Conservation (phyloP, 257 asterid genomes). For the Eucommia ulmoides region DNA sequence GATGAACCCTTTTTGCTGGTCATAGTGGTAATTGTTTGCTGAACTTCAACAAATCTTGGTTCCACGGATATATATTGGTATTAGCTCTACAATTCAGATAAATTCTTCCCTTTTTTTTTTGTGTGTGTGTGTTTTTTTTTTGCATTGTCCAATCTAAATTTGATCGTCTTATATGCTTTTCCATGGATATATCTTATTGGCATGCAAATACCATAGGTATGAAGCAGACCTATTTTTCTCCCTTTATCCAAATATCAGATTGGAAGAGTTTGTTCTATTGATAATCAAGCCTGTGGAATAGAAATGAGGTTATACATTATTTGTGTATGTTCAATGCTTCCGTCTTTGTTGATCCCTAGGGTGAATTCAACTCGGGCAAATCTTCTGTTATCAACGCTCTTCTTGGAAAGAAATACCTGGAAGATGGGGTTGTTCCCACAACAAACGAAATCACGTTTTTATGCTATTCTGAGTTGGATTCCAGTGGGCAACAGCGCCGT, state of each 20-base stretch:
- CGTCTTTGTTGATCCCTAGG: too few species aligned
- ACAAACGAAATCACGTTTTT: conserved; percentile 94
- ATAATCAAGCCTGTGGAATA: too few species aligned
- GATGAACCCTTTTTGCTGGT: conserved; percentile 95
- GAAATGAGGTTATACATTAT: too few species aligned
- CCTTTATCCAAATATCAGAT: too few species aligned
- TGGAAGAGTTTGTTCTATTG: too few species aligned
- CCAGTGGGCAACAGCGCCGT: conserved; percentile 46
- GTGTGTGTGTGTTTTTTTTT: background rate
- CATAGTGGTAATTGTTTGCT: conserved; percentile 99
- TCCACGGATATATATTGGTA: conserved; percentile 92
- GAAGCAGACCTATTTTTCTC: too few species aligned
- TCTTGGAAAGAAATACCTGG: conserved; percentile 77
- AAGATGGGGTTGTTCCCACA: conserved; percentile 94
- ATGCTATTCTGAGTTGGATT: conserved; percentile 57
- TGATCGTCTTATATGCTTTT: too few species aligned
- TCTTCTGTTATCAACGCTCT: conserved; percentile 94
- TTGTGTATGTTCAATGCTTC: too few species aligned
- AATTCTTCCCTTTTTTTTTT: conserved; percentile 28
- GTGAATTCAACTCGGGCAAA: conserved; percentile 98
- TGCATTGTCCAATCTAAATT: too few species aligned
- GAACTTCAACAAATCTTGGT: conserved; percentile 99
- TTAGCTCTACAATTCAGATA: conserved; percentile 85
- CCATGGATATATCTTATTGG: too few species aligned
- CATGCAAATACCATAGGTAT: too few species aligned